Evolutionary conservation across 768 basidiomycete species (phyloP).

Genomic region (Pholiota molesta): DNA sequence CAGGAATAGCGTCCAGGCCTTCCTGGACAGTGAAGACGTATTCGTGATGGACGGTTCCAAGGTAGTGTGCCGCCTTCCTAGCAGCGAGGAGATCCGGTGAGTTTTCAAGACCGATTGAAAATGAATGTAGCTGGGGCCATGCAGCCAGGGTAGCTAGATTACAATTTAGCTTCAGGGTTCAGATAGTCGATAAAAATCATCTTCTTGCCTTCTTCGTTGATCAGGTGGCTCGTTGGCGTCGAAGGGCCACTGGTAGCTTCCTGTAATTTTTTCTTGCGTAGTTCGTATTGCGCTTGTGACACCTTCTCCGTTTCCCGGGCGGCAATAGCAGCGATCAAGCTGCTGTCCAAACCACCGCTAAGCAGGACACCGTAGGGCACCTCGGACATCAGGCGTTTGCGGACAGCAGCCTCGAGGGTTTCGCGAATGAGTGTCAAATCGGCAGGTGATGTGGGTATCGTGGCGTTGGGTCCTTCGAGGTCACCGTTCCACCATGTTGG

Average conservation of each 20-base stretch:
- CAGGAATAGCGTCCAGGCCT: constrained; percentile 94
- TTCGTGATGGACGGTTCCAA: constrained; percentile 96
- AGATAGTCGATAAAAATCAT: neutral
- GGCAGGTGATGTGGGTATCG: constrained; percentile 59
- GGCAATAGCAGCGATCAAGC: constrained; percentile 94
- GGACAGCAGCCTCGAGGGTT: constrained; percentile 87
- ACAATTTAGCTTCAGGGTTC: constrained; percentile 6
- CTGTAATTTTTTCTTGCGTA: constrained; percentile 61
- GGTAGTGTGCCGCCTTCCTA: constrained; percentile 87
- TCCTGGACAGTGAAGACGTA: constrained; percentile 98
- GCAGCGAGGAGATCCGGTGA: constrained; percentile 96
- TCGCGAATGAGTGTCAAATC: constrained; percentile 77
- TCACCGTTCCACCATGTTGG: constrained; percentile 94
- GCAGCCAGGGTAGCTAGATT: constrained; percentile 69
- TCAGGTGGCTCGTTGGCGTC: constrained; percentile 48
- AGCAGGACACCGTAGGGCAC: constrained; percentile 97
- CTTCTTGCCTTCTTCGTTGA: constrained; percentile 57
- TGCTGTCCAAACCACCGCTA: constrained; percentile 94
- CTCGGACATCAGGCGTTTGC: constrained; percentile 96
- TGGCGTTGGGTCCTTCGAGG: constrained; percentile 53
- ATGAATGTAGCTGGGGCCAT: constrained; percentile 98
- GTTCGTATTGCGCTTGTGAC: constrained; percentile 74
- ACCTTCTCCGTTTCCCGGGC: constrained; percentile 94
- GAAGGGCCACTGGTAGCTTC: constrained; percentile 58
- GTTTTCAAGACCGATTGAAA: constrained; percentile 93